A percentile compares a stretch with the other conserved stretches of the same genome.
Evolutionary conservation across 345 rosid genomes (phyloP).

Genomic region (Salix viminalis): DNA sequence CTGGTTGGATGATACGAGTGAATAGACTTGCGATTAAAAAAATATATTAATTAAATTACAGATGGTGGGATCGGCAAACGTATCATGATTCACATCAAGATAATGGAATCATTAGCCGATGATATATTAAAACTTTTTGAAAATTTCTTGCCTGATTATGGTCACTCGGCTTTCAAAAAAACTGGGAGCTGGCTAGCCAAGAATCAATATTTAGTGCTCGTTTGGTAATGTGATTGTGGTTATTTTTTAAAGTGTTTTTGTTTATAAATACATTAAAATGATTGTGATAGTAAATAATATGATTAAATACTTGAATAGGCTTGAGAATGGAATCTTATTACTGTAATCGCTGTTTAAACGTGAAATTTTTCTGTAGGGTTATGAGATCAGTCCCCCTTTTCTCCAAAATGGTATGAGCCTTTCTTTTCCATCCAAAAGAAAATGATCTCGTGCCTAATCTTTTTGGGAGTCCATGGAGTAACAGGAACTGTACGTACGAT

Average conservation of each 20-base stretch:
- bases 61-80: too few species aligned
- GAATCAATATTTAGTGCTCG: too few species aligned
- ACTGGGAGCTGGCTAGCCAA: too few species aligned
- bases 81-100: too few species aligned
- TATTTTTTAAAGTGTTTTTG: too few species aligned
- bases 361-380: background rate
- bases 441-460: background rate
- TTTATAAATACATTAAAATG: too few species aligned
- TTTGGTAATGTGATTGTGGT: too few species aligned
- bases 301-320: background rate
- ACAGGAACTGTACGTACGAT: background rate
- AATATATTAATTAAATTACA: background rate
- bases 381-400: background rate
- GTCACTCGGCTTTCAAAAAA: background rate
- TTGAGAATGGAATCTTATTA: background rate
- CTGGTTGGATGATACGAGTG: background rate
- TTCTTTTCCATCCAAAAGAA: too few species aligned
- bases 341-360: background rate
- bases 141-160: too few species aligned
- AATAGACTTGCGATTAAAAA: background rate
- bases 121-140: too few species aligned
- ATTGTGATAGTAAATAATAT: background rate
- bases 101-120: too few species aligned
- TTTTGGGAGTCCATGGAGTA: background rate
- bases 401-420: too few species aligned